Evolutionary conservation across 2,329 filamentous ascomycete species (phyloP).

Genomic region (Aspergillus pseudonomiae): DNA sequence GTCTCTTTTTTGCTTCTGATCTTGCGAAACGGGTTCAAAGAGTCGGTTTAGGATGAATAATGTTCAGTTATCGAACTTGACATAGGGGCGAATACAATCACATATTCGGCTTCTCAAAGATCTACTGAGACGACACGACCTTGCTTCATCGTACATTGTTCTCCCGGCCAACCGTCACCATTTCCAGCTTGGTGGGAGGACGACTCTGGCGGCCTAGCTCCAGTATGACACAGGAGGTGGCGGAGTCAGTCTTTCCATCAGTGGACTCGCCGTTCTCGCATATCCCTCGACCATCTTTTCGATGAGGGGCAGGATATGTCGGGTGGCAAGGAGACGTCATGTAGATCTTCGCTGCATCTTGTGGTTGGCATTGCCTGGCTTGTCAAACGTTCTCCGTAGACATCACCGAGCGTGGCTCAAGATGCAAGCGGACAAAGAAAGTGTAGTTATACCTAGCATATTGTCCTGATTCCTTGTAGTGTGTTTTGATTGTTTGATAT

Average conservation of each 20-base stretch:
- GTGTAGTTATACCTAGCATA: background rate
- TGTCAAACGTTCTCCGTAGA: background rate
- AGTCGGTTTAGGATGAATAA: slow-evolving; percentile 9
- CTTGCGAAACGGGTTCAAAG: slow-evolving; percentile 1
- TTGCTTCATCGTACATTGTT: background rate
- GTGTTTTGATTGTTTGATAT: background rate
- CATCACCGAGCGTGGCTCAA: background rate
- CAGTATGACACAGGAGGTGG: background rate
- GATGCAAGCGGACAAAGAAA: background rate
- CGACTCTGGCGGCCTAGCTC: background rate
- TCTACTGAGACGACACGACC: background rate
- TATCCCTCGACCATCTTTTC: background rate
- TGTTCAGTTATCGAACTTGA: slow-evolving; percentile 10
- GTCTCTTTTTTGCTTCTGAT: slow-evolving; percentile 8
- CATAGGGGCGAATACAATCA: slow-evolving; percentile 14
- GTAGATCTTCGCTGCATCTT: background rate
- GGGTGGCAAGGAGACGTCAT: background rate
- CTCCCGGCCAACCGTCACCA: background rate
- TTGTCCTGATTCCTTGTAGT: background rate
- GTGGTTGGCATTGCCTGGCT: background rate
- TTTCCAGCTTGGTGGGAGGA: background rate
- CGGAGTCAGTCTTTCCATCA: background rate
- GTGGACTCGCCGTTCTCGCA: background rate
- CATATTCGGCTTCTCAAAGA: slow-evolving; percentile 11
- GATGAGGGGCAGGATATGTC: background rate